Conservation (phyloP, 148 eudicot species). For the Arctostaphylos glauca region DNA sequence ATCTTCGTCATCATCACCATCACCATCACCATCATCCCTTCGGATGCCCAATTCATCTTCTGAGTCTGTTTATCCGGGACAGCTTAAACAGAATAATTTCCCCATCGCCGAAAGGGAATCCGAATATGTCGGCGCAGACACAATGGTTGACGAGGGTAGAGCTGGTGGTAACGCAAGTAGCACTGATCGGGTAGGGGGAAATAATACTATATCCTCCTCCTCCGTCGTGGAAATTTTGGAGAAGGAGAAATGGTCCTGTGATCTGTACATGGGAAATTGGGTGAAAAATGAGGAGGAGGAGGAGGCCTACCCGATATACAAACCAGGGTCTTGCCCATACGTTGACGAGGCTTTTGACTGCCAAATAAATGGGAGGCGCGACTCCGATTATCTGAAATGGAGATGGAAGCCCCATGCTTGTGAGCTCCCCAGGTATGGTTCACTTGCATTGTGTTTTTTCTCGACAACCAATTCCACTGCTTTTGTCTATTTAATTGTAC, state of each 20-base stretch:
- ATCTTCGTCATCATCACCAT: too few species aligned
- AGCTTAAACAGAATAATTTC: neutral
- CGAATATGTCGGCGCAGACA: constrained; percentile 11
- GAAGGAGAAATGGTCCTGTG: constrained; percentile 30
- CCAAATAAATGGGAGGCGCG: constrained; percentile 78
- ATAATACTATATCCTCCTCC: neutral
- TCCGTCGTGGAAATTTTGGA: constrained; percentile 15
- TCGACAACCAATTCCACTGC: neutral
- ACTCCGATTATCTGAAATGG: constrained; percentile 74
- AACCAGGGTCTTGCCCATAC: constrained; percentile 77
- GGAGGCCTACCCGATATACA: constrained; percentile 62
- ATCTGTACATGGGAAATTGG: constrained; percentile 76
- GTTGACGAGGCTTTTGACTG: constrained; percentile 92
- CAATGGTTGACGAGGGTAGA: constrained; percentile 7
- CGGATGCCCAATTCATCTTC: neutral
- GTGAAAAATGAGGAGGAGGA: constrained; percentile 42
- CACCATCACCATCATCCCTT: neutral
- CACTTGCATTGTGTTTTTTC: neutral
- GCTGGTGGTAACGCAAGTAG: neutral
- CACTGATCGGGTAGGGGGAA: neutral
- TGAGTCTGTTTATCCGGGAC: constrained; percentile 1
- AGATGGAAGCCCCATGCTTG: constrained; percentile 89
- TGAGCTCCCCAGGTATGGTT: constrained; percentile 74
- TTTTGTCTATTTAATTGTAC: neutral
- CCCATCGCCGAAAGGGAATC: neutral